These are phyloP conservation scores for Penicillium atrosanguineum DNA, from an alignment of 495 filamentous ascomycete species.

Conservation along the genomic window DNA sequence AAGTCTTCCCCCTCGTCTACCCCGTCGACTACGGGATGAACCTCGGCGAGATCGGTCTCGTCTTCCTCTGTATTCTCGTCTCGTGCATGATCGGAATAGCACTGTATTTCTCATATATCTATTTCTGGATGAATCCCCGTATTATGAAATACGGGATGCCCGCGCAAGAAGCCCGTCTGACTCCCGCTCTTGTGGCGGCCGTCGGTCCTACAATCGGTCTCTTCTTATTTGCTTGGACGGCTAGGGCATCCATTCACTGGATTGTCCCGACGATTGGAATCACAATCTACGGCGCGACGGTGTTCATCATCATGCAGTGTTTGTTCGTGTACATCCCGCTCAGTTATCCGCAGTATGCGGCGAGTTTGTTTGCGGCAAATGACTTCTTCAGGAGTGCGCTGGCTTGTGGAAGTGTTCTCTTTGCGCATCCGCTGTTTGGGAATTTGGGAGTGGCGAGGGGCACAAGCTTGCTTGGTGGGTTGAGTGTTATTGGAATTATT, in stretches of 20 bases:
- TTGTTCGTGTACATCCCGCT: slow-evolving; percentile 64
- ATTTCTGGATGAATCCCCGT: slow-evolving; percentile 50
- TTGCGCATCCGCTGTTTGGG: slow-evolving; percentile 53
- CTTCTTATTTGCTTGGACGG: slow-evolving; percentile 65
- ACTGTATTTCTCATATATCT: slow-evolving; percentile 53
- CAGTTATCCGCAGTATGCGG: slow-evolving; percentile 61
- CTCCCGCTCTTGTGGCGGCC: slow-evolving; percentile 55
- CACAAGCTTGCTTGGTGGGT: slow-evolving; percentile 52
- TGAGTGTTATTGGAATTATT: slow-evolving; percentile 54
- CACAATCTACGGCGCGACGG: slow-evolving; percentile 48
- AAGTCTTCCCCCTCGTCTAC: slow-evolving; percentile 73
- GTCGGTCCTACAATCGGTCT: slow-evolving; percentile 55
- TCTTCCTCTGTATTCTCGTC: slow-evolving; percentile 63
- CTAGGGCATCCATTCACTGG: slow-evolving; percentile 56
- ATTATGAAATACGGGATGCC: slow-evolving; percentile 46
- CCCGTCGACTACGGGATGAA: slow-evolving; percentile 59
- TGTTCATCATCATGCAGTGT: slow-evolving; percentile 57
- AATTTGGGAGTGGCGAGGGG: slow-evolving; percentile 58
- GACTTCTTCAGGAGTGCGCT: slow-evolving; percentile 55
- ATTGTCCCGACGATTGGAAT: slow-evolving; percentile 61
- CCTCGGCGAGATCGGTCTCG: slow-evolving; percentile 59
- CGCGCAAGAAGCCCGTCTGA: slow-evolving; percentile 49
- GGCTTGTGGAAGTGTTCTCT: slow-evolving; percentile 57
- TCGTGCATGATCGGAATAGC: slow-evolving; percentile 52
- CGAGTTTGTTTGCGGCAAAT: slow-evolving; percentile 60